These are phyloP conservation scores for Asterophora lycoperdoides DNA, from an alignment of 768 basidiomycete genomes.

Conservation along the genomic window DNA sequence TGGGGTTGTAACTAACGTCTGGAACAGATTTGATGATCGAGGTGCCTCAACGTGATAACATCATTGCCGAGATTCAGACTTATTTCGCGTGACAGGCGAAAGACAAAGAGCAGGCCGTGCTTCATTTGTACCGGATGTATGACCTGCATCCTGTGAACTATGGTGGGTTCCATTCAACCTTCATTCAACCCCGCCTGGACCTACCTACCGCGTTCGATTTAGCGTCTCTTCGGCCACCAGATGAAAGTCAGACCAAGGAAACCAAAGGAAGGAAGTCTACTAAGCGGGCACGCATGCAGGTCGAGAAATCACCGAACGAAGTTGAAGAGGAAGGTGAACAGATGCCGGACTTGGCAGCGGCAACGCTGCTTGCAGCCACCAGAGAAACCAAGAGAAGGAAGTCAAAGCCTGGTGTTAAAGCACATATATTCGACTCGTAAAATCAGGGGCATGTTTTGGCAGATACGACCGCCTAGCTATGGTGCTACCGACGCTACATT, in stretches of 20 bases:
- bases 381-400: too few relatives aligned
- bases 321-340: neutral
- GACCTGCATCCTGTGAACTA: conserved; percentile 59
- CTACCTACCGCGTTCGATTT: neutral
- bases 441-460: too few relatives aligned
- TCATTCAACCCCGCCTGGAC: neutral
- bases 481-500: neutral
- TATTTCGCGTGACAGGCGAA: conserved; percentile 46
- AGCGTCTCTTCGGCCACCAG: conserved; percentile 44
- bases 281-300: conserved; percentile 26
- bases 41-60: conserved; percentile 16
- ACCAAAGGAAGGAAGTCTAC: conserved; percentile 42
- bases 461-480: too few relatives aligned
- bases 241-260: conserved; percentile 37
- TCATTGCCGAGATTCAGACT: neutral
- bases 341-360: neutral
- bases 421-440: too few relatives aligned
- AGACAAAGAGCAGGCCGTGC: conserved; percentile 91
- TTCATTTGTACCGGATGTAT: conserved; percentile 80
- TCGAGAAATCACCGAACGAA: conserved; percentile 3
- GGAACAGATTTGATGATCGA: conserved; percentile 82
- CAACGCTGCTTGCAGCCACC: neutral
- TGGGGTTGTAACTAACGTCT: conserved; percentile 10
- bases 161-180: conserved; percentile 31
- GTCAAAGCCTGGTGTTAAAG: too few relatives aligned